These are phyloP conservation scores for Globisporangium spinosum DNA, from an alignment of 352 stramenopile species.

Conservation along the genomic window DNA sequence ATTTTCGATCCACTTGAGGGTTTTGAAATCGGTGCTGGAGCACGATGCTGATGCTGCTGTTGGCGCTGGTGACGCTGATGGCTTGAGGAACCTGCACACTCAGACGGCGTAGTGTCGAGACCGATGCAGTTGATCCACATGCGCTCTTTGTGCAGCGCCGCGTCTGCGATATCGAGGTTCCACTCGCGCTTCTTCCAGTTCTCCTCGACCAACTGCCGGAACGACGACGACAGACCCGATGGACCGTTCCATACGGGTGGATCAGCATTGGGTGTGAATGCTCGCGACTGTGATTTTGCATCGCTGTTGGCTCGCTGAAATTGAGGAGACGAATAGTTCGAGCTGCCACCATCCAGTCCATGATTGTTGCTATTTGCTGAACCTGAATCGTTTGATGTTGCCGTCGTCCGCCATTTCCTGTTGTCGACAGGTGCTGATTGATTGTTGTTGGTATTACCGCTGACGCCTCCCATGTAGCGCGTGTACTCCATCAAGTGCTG, in stretches of 20 bases:
- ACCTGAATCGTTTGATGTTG: neutral
- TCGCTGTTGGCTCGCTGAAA: neutral
- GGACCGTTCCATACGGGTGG: constrained; percentile 28
- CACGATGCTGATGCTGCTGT: neutral
- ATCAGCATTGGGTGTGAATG: constrained; percentile 2
- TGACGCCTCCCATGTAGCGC: constrained; percentile 4
- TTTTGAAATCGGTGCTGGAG: neutral
- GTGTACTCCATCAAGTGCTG: constrained; percentile 14
- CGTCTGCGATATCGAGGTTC: constrained; percentile 11
- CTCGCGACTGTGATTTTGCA: neutral
- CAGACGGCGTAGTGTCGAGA: constrained; percentile 24
- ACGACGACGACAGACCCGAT: constrained; percentile 43
- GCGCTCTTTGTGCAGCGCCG: constrained; percentile 34
- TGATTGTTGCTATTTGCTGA: neutral
- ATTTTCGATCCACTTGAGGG: neutral
- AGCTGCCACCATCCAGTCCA: neutral
- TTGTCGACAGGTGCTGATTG: constrained; percentile 5
- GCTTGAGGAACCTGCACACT: neutral
- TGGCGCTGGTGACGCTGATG: constrained; percentile 1
- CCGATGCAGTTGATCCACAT: constrained; percentile 43
- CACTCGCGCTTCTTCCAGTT: constrained; percentile 46
- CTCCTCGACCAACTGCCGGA: constrained; percentile 51
- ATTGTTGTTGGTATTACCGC: neutral
- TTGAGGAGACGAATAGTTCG: constrained; percentile 1
- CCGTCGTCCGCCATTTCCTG: constrained; percentile 1